Evolutionary conservation across 768 basidiomycete genomes (phyloP).

Genomic region (Pleurotus salmoneostramineus): DNA sequence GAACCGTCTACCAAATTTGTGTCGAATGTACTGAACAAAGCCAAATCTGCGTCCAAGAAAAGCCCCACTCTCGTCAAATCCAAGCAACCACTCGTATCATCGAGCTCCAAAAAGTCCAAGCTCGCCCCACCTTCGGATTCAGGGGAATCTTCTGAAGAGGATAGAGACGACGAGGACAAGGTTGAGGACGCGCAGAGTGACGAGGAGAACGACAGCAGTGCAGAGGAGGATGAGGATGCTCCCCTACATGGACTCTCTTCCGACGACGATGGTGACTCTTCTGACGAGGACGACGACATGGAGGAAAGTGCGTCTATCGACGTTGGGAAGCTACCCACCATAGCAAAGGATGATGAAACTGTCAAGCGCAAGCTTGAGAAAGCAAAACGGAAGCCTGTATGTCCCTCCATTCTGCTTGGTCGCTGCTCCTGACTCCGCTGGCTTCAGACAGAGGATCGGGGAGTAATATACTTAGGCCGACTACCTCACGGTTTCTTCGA

Average conservation of each 20-base stretch:
- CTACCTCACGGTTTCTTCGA: conserved; percentile 98
- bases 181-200: conserved; percentile 3
- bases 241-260: conserved; percentile 73
- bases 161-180: conserved; percentile 13
- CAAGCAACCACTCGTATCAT: not conserved
- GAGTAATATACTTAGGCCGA: conserved; percentile 86
- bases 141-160: conserved; percentile 12
- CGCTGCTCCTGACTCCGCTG: not conserved
- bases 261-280: conserved; percentile 73
- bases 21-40: conserved; percentile 3
- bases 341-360: conserved; percentile 82
- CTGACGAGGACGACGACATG: conserved; percentile 63
- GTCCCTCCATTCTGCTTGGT: conserved; percentile 18
- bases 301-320: conserved; percentile 57
- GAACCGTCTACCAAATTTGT: not conserved
- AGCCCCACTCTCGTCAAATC: not conserved
- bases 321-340: conserved; percentile 71
- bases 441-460: conserved; percentile 55
- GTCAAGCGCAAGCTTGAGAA: conserved; percentile 65
- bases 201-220: conserved; percentile 16
- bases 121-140: not conserved
- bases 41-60: not conserved
- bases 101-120: not conserved
- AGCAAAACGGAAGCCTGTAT: conserved; percentile 63
- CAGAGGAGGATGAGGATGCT: conserved; percentile 31